Evolutionary conservation across 2,329 filamentous ascomycete genomes (phyloP), one percentile per base, ranked within the genome.

Genomic region (Pseudogymnoascus sp.): DNA sequence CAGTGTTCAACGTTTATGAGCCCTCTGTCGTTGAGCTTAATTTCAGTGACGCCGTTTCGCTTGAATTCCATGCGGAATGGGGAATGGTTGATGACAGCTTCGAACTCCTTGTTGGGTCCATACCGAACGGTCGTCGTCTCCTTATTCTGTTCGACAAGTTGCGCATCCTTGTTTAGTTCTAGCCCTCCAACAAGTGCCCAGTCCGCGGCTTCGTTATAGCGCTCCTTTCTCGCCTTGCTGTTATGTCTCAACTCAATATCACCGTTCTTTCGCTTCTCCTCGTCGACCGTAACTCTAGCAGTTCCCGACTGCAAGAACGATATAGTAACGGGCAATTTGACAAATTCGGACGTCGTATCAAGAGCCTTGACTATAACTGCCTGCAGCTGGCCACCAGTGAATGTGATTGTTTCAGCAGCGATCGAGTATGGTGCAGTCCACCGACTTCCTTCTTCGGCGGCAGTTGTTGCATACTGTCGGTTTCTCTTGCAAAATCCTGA

Each of bases 401-500:
- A 88, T 7, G 82, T 82, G 63, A 94, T 79, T 1, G 90, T 88
- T 31, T 87, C 82, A 60, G 88, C 77, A 42, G 87, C 80, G 66
- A 99, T 81, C 66, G 82, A 80, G 77, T 97, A 99, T 0, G 93
- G 93, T 6, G 91, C 87, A 67, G 80, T 79, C 89, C 91, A 97
- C 18, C 18, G 58, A 29, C 81, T 79, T 64, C 84, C 86, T 62
- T 84, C 77, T 42, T 84, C 78, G 52, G 83, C 76, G 65, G 87
- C 91, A 66, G 83, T 79, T 75, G 97, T 92, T 72, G 94, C 94
- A 73, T 89, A 92, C 39, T 85, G 89, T 73, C 94, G 87, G 77
- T 97, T 97, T 67, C 94, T 89, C 74, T 92, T 94, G 78, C 94
- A 99, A 79, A 99, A 99, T 70, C 94, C 94, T 4, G 93, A 94